Percentiles rank a stretch among this genome's conserved stretches.
Evolutionary conservation across 768 basidiomycete genomes (phyloP).

Genomic region (Pulveroboletus ravenelii): DNA sequence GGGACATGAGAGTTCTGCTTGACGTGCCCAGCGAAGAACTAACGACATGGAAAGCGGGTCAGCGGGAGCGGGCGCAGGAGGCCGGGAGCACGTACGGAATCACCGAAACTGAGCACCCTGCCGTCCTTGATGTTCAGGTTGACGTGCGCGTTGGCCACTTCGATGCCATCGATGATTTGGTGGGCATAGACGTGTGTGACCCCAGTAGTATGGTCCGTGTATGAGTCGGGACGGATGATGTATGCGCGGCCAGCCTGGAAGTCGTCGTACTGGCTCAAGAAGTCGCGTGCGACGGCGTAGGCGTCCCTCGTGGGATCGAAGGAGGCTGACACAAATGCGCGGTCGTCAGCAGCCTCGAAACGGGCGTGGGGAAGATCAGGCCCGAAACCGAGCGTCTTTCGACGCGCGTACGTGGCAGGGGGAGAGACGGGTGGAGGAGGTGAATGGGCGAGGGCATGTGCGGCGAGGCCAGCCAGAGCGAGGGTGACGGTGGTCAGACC

Average conservation of each 20-base stretch:
- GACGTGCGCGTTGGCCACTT: conserved; percentile 87
- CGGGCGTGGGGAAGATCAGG: conserved; percentile 71
- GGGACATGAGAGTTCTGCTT: conserved; percentile 25
- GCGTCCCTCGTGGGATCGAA: conserved; percentile 43
- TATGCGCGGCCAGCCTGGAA: conserved; percentile 39
- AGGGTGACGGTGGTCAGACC: conserved; percentile 61
- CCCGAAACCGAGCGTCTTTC: conserved; percentile 91
- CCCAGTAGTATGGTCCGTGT: conserved; percentile 82
- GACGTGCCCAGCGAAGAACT: conserved; percentile 74
- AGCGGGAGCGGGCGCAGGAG: conserved; percentile 4
- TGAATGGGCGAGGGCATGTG: conserved; percentile 46
- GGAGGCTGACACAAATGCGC: conserved; percentile 31
- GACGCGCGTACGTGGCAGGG: conserved; percentile 20
- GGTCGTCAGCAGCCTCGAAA: conserved; percentile 46
- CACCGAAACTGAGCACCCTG: conserved; percentile 78
- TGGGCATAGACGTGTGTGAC: conserved; percentile 86
- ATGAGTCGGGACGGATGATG: conserved; percentile 74
- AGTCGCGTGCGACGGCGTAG: conserved; percentile 55
- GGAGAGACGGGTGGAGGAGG: conserved; percentile 12
- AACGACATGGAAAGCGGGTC: conserved; percentile 5
- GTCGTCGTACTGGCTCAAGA: conserved; percentile 42
- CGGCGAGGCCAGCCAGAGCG: conserved; percentile 55
- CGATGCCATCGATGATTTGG: conserved; percentile 80
- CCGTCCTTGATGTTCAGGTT: conserved; percentile 91
- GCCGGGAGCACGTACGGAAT: conserved; percentile 54